Evolutionary conservation across 495 filamentous ascomycete species (phyloP).

Genomic region (Neurospora sp.): DNA sequence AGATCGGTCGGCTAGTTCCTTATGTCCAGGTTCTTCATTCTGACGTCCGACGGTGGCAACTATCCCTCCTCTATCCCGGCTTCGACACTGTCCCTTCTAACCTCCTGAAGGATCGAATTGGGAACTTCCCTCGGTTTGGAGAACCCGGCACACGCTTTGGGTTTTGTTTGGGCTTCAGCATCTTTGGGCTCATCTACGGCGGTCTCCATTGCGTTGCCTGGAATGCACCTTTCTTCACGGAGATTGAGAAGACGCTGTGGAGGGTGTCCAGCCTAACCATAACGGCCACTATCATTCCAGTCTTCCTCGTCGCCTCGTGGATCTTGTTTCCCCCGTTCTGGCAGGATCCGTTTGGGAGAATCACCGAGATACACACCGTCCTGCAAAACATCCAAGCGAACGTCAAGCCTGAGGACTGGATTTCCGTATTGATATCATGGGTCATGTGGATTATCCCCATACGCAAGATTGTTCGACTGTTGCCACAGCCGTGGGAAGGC

Average conservation of each 20-base stretch:
- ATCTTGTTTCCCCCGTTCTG: not conserved
- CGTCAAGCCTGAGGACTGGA: not conserved
- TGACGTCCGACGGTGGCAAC: not conserved
- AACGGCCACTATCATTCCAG: not conserved
- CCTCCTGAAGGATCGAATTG: not conserved
- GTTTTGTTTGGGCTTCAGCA: not conserved
- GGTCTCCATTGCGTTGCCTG: not conserved
- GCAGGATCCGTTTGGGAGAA: not conserved
- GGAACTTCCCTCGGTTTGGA: not conserved
- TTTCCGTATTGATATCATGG: not conserved
- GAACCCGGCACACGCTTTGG: not conserved
- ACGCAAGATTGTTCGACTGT: not conserved
- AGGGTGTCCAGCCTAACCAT: not conserved
- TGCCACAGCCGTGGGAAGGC: not conserved
- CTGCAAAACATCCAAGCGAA: not conserved
- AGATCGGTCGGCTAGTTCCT: not conserved
- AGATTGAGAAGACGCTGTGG: not conserved
- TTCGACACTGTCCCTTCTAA: not conserved
- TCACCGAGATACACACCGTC: not conserved
- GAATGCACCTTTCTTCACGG: not conserved
- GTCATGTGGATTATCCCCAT: not conserved
- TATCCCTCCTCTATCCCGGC: not conserved
- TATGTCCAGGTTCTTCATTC: not conserved
- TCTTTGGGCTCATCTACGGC: not conserved
- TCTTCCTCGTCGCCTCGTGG: not conserved